Base-by-base conservation (phyloP, 805 yeast species). In the Sungouiella thailandica region DNA sequence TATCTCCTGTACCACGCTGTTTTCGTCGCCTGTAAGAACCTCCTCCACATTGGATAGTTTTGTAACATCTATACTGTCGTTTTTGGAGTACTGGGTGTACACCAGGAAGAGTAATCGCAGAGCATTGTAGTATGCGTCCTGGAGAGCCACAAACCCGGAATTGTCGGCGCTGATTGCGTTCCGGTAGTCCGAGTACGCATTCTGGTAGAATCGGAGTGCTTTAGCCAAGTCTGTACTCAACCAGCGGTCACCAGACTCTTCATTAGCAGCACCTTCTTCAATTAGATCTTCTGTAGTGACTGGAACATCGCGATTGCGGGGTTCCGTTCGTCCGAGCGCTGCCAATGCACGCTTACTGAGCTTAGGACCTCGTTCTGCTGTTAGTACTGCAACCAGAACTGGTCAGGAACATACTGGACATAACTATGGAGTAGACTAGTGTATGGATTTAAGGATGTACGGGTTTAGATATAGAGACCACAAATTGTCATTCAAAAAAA, bases 201-300 rank as follows among this genome's bases (percentile, higher is more conserved):
- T 59, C 43, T 78, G 80, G 50, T 80, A 82, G 43, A 80, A 80
- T 25, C 89, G 53, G 9, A 82, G 53, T 0, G 80, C 73, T 43
- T 83, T 82, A 8, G 82, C 59, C 5, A 80, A 51, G 45, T 82
- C 89, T 0, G 85, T 76, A 1, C 75, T 63, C 5, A 76, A 52
- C 87, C 88, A 83, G 29, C 89, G 54, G 48, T 82, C 89, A 0
- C 86, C 90, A n/a, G 75, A 70, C 38, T 82, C 89, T 49, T 82
- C 90, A 35, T 75, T 78, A 8, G 61, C 62, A 1, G 78, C 65
- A 1, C 78, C 90, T 32, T 58, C 58, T 20, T 73, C 77, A n/a
- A 79, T 62, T 33, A 48, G 69, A 4, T 78, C 85, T 20, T 72
- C 75, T 0, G 72, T 65, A 1, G 77, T 67, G 23, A 35, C 24